Percentiles rank a stretch among this genome's conserved stretches.
Evolutionary conservation across 192 early-diverging fungal species (phyloP).

Genomic region (Gaertneriomyces sp.): DNA sequence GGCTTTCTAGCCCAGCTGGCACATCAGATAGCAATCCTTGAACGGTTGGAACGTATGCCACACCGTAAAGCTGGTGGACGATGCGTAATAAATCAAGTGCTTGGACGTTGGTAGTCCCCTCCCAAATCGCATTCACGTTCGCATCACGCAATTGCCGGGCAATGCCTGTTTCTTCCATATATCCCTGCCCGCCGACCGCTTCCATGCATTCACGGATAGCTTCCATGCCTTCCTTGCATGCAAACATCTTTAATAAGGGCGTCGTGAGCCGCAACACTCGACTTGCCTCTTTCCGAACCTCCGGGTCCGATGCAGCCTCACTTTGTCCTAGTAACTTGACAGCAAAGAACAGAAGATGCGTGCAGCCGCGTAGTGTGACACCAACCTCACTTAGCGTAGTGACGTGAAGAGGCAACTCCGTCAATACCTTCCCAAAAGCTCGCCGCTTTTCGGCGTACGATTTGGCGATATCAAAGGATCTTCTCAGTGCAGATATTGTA

Average conservation of each 20-base stretch:
- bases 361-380: conserved; percentile 45
- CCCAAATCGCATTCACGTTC: conserved; percentile 71
- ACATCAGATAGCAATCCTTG: neutral
- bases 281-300: conserved; percentile 14
- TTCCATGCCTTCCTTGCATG: conserved; percentile 44
- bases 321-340: conserved; percentile 55
- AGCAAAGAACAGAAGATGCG: conserved; percentile 56
- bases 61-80: conserved; percentile 18
- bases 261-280: conserved; percentile 62
- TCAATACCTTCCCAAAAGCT: conserved; percentile 51
- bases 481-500: conserved; percentile 41
- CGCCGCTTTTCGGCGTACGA: conserved; percentile 59
- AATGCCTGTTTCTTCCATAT: conserved; percentile 71
- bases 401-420: conserved; percentile 58
- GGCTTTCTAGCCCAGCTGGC: neutral
- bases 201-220: conserved; percentile 61
- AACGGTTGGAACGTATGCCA: neutral
- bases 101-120: conserved; percentile 69
- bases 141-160: conserved; percentile 56
- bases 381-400: conserved; percentile 58
- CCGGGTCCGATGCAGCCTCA: conserved; percentile 32
- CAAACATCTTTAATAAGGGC: conserved; percentile 62
- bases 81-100: conserved; percentile 49
- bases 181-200: conserved; percentile 67
- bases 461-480: conserved; percentile 50